Percentiles rank a stretch among this genome's conserved stretches.
phyloP scores from a whole-genome alignment of 306 rosid species.

The Gleditsia sinensis region DNA sequence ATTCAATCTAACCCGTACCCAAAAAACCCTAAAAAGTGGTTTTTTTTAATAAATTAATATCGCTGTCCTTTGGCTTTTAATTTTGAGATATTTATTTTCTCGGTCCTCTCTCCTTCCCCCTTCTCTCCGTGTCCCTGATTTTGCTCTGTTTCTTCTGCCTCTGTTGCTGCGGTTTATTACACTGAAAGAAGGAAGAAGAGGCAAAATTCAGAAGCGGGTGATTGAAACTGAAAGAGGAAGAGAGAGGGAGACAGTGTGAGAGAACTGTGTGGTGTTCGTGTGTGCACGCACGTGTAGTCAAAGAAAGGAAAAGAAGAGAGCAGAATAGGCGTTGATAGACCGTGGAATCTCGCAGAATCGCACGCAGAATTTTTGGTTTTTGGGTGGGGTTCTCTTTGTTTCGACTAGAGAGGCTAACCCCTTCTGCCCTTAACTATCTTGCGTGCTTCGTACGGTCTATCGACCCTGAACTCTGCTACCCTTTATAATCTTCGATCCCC shows the following conservation, averaged over 20 bases:
- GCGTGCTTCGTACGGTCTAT: constrained; percentile 54
- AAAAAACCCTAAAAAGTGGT: not conserved
- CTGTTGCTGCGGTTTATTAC: not conserved
- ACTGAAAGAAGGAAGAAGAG: constrained; percentile 16
- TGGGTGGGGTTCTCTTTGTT: constrained; percentile 9
- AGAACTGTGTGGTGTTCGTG: not conserved
- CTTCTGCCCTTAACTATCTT: constrained; percentile 18
- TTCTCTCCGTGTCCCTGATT: constrained; percentile 26
- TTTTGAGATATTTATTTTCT: not conserved
- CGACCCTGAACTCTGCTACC: constrained; percentile 38
- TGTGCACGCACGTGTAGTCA: constrained; percentile 24
- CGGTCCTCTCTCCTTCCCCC: not conserved
- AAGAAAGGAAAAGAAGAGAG: constrained; percentile 13
- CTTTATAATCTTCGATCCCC: constrained; percentile 13
- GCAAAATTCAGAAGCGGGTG: constrained; percentile 24
- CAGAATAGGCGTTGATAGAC: constrained; percentile 57
- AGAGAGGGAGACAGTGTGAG: not conserved
- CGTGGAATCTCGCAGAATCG: constrained; percentile 60
- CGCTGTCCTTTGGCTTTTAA: not conserved
- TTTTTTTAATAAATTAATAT: not conserved
- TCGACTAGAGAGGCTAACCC: not conserved
- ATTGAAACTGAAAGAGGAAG: not conserved
- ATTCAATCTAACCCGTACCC: not conserved
- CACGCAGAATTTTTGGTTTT: constrained; percentile 43
- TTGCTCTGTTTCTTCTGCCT: constrained; percentile 8